Evolutionary conservation across 208 protist genomes (phyloP), one percentile per base, ranked within the genome.

Genomic region (Trypanosoma melophagium): DNA sequence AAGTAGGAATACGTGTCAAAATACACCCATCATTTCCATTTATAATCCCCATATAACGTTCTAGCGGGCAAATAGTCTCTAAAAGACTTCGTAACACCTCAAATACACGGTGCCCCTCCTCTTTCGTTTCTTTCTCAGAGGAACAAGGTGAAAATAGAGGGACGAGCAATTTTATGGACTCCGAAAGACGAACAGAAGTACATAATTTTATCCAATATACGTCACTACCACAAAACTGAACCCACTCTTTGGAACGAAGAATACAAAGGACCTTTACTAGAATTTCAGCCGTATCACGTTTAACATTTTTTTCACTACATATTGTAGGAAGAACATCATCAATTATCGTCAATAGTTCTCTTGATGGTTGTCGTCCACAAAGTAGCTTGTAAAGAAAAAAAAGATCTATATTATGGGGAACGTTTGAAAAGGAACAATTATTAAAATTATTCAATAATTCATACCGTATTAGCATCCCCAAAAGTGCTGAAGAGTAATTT

Each of bases 371-470:
- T n/a, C 35, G 10, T 31, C 19, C 54, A 16, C 41, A 40, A 8
- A 69, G 41, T 55, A 61, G 14, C 54, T 14, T 44, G 28, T 22
- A 52, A 9, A 69, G 44, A 40, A 7, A 61, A 5, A 21, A 17
- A 61, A 69, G 8, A 61, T 61, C 41, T n/a, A 24, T 17, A 58
- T 71, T 47, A 17, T 47, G 9, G n/a, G 38, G 13, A 55, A 3
- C 16, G 8, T 47, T 28, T 19, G 14, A 53, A 2, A 7, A 49
- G 17, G 9, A 14, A 19, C 62, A 64, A 24, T 14, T 19, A 56
- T 17, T 31, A 63, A 56, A 7, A 17, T 2, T 24, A 7, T 35
- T 22, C 17, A 45, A 35, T 35, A 35, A 44, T 41, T 63, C 47
- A 40, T 71, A 57, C 22, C 24, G n/a, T 45, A 19, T 42, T 16